Percentiles rank a stretch among this genome's conserved stretches.
These are phyloP conservation scores for Multifurca ochricompacta DNA, from an alignment of 768 basidiomycete genomes.

Conservation along the genomic window DNA sequence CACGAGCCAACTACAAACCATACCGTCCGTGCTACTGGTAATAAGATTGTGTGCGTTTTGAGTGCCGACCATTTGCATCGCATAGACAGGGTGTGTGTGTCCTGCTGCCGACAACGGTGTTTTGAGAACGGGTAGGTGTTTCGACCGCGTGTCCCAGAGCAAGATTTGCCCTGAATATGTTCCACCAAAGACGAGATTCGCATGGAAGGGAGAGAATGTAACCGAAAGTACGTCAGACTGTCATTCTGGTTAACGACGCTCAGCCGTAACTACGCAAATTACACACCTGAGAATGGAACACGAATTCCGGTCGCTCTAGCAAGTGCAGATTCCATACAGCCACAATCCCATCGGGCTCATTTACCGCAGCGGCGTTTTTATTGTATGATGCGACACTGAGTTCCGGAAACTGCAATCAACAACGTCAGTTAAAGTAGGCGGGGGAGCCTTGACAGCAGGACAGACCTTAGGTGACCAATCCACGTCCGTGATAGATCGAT, in stretches of 20 bases:
- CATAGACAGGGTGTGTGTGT: constrained; percentile 97
- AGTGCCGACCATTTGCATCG: constrained; percentile 97
- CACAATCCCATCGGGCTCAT: constrained; percentile 96
- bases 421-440: background rate
- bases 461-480: constrained; percentile 96
- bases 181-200: constrained; percentile 94
- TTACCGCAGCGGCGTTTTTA: constrained; percentile 87
- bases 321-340: constrained; percentile 97
- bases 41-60: constrained; percentile 98
- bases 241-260: constrained; percentile 15
- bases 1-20: constrained; percentile 94
- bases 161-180: constrained; percentile 99
- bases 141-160: constrained; percentile 96
- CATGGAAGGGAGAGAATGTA: constrained; percentile 95
- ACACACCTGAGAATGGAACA: constrained; percentile 94
- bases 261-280: background rate
- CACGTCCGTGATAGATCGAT: constrained; percentile 90
- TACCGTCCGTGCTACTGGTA: constrained; percentile 94
- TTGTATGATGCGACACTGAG: constrained; percentile 95
- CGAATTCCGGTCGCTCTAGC: constrained; percentile 91
- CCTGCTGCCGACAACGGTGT: constrained; percentile 94
- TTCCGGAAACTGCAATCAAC: constrained; percentile 72
- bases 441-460: background rate
- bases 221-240: constrained; percentile 95
- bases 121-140: constrained; percentile 92